A percentile compares a stretch with the other conserved stretches of the same genome.
Conservation (phyloP, 2,329 filamentous ascomycete species). For the Aspergillus proliferans region DNA sequence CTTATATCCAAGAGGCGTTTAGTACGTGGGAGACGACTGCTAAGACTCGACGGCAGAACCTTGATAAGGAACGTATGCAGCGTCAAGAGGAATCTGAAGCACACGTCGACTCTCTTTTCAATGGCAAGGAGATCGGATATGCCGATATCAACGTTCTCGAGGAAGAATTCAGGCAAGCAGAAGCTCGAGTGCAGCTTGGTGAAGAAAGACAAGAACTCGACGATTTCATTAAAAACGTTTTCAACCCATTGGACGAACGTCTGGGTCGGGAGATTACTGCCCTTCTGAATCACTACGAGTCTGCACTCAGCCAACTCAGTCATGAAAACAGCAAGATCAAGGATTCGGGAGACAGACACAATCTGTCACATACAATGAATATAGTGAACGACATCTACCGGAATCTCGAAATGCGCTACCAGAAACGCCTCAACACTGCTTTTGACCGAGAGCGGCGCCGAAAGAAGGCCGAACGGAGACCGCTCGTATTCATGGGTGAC, state of each 20-base stretch:
- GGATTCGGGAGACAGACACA: conserved; percentile 26
- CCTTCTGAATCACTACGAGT: conserved; percentile 43
- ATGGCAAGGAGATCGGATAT: conserved; percentile 53
- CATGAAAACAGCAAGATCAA: conserved; percentile 32
- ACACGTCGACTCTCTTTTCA: conserved; percentile 50
- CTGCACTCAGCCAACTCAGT: conserved; percentile 37
- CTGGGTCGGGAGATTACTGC: conserved; percentile 46
- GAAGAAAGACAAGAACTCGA: conserved; percentile 50
- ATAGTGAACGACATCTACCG: conserved; percentile 42
- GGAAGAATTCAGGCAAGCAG: conserved; percentile 49
- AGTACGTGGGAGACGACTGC: conserved; percentile 44
- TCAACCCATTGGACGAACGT: conserved; percentile 44
- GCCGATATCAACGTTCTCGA: conserved; percentile 52
- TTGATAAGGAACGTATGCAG: conserved; percentile 44
- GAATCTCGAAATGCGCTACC: conserved; percentile 46
- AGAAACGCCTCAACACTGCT: conserved; percentile 44
- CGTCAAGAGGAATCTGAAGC: conserved; percentile 49
- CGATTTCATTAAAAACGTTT: conserved; percentile 46
- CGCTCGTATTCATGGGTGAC: conserved; percentile 47
- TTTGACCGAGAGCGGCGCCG: conserved; percentile 50
- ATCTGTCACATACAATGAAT: conserved; percentile 40
- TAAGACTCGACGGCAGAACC: conserved; percentile 36
- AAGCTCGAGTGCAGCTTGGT: conserved; percentile 46
- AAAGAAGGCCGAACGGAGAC: conserved; percentile 49
- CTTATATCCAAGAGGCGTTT: conserved; percentile 37